phyloP scores from a whole-genome alignment of 371 early-diverging fungal species.

The Parasitella parasitica region DNA sequence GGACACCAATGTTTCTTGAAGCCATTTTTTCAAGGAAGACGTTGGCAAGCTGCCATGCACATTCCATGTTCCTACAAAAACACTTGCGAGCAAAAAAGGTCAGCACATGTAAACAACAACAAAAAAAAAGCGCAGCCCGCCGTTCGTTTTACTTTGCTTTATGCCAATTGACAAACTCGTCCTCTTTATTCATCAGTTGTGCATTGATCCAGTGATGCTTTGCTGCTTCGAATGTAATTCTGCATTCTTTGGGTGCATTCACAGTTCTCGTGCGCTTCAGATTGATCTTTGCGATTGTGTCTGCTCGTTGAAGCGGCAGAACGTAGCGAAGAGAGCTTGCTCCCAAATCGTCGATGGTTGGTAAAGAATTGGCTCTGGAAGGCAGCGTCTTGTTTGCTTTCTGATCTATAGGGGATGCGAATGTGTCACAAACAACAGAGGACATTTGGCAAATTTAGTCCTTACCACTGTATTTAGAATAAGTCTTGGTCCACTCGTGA shows the following conservation, averaged over 20 bases:
- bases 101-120: not conserved
- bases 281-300: slow-evolving; percentile 34
- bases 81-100: slow-evolving; percentile 32
- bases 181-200: slow-evolving; percentile 53
- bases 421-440: not conserved
- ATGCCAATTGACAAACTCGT: slow-evolving; percentile 52
- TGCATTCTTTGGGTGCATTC: slow-evolving; percentile 5
- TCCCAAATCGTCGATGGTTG: slow-evolving; percentile 6
- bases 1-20: slow-evolving; percentile 37
- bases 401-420: not conserved
- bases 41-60: slow-evolving; percentile 78
- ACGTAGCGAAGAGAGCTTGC: slow-evolving; percentile 33
- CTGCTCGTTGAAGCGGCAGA: slow-evolving; percentile 33
- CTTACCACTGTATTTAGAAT: slow-evolving; percentile 13
- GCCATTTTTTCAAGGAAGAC: slow-evolving; percentile 66
- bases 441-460: not conserved
- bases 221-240: slow-evolving; percentile 26
- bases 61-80: slow-evolving; percentile 92
- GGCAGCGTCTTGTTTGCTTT: slow-evolving; percentile 8
- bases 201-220: slow-evolving; percentile 64
- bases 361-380: slow-evolving; percentile 23
- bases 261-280: slow-evolving; percentile 33
- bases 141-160: slow-evolving; percentile 38
- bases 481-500: slow-evolving; percentile 30
- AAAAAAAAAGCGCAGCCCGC: not conserved